A percentile compares a stretch with the other conserved stretches of the same genome.
phyloP scores from a whole-genome alignment of 2,329 filamentous ascomycete genomes.

The Calonectria ilicicola region DNA sequence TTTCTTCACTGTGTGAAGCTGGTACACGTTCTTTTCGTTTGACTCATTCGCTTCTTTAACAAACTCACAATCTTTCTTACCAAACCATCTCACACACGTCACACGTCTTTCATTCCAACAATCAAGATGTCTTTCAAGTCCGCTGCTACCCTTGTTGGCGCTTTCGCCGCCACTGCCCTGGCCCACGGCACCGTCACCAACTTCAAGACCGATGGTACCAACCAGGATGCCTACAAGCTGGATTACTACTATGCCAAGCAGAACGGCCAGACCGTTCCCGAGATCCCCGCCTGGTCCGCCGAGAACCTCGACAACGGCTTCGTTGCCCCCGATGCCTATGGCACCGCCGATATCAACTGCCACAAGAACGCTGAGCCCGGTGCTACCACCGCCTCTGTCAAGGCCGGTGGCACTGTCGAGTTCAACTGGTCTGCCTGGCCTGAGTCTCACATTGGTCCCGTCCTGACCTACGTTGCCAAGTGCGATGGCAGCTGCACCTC shows the following conservation, averaged over 20 bases:
- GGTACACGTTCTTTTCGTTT: conserved; percentile 31
- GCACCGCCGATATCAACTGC: conserved; percentile 59
- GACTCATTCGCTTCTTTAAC: conserved; percentile 9
- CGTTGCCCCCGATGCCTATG: conserved; percentile 56
- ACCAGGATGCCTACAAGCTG: conserved; percentile 31
- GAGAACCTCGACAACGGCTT: conserved; percentile 64
- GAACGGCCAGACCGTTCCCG: conserved; percentile 29
- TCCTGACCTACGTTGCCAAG: conserved; percentile 73
- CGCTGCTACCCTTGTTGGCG: conserved; percentile 32
- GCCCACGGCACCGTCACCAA: conserved; percentile 40
- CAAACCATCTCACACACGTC: background rate
- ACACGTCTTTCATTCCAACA: background rate
- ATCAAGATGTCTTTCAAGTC: conserved; percentile 39
- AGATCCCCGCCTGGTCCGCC: conserved; percentile 54
- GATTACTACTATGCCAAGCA: conserved; percentile 40
- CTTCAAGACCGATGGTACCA: conserved; percentile 38
- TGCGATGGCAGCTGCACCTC: conserved; percentile 65
- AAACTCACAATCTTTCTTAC: conserved; percentile 1
- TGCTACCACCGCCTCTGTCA: conserved; percentile 48
- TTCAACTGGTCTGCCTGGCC: conserved; percentile 59
- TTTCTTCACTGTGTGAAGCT: conserved; percentile 47
- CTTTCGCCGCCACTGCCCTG: conserved; percentile 37
- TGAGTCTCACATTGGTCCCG: conserved; percentile 61
- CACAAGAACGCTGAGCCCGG: conserved; percentile 54
- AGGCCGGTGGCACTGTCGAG: conserved; percentile 55